A percentile compares a stretch with the other conserved stretches of the same genome.
These are phyloP conservation scores for Suhomyces kunorum DNA, from an alignment of 1,139 yeast genomes.

Conservation along the genomic window DNA sequence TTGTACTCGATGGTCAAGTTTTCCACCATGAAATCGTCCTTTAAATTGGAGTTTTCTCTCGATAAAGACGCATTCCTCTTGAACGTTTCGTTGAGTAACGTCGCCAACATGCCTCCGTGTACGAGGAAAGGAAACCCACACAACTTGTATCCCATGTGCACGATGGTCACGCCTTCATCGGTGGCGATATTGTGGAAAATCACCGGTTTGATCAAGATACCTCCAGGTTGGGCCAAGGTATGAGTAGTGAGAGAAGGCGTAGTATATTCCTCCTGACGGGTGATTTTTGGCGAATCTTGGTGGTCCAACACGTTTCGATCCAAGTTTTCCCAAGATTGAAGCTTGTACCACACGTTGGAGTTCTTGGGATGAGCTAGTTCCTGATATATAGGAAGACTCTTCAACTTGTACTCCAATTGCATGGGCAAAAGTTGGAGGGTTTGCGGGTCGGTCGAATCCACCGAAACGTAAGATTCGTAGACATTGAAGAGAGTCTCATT, in stretches of 20 bases:
- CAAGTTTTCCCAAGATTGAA: constrained; percentile 63
- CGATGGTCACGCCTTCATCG: constrained; percentile 62
- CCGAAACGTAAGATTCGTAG: constrained; percentile 34
- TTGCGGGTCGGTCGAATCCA: constrained; percentile 25
- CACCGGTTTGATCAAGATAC: constrained; percentile 71
- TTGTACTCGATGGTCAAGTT: constrained; percentile 59
- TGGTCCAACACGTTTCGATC: constrained; percentile 44
- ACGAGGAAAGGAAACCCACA: constrained; percentile 87
- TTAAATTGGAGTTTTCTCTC: constrained; percentile 30
- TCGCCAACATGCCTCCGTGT: constrained; percentile 89
- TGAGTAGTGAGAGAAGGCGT: constrained; percentile 30
- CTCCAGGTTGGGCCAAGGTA: constrained; percentile 64
- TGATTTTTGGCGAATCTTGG: constrained; percentile 12
- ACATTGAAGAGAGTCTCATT: constrained; percentile 37
- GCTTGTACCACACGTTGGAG: constrained; percentile 45
- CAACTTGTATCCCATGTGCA: constrained; percentile 76
- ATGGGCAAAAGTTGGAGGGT: constrained; percentile 19
- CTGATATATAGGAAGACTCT: constrained; percentile 54
- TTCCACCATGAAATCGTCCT: constrained; percentile 49
- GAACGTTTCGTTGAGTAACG: constrained; percentile 75
- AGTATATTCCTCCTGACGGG: constrained; percentile 37
- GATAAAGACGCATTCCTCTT: constrained; percentile 57
- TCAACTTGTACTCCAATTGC: constrained; percentile 49
- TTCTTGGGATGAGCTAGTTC: constrained; percentile 40
- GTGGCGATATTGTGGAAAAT: constrained; percentile 61